Evolutionary conservation across 2,329 filamentous ascomycete species (phyloP).

Genomic region (Alternaria hordeiaustralica): DNA sequence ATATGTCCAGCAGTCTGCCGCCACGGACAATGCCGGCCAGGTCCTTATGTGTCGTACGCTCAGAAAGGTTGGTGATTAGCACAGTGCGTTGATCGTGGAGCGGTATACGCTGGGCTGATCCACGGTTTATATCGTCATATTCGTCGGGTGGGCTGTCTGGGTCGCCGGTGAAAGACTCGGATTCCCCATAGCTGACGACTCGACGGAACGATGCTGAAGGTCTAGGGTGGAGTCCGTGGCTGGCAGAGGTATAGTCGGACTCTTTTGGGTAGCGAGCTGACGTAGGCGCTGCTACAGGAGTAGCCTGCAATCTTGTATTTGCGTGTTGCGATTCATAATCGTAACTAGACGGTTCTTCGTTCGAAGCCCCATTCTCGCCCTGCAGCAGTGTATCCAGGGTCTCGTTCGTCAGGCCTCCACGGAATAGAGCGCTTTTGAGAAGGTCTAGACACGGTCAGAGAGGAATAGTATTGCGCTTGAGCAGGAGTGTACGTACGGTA

Average conservation of each 20-base stretch:
- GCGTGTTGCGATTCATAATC: conserved; percentile 23
- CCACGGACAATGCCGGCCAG: conserved; percentile 70
- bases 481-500: conserved; percentile 57
- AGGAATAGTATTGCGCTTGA: background rate
- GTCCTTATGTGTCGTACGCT: conserved; percentile 69
- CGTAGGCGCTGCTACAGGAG: conserved; percentile 14
- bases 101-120: conserved; percentile 21
- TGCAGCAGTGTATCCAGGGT: conserved; percentile 57
- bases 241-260: conserved; percentile 30
- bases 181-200: conserved; percentile 24
- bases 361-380: conserved; percentile 30
- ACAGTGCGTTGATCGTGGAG: conserved; percentile 63
- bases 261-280: conserved; percentile 11
- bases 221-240: conserved; percentile 21
- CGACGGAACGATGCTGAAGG: conserved; percentile 19
- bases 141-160: conserved; percentile 13
- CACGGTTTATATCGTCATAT: conserved; percentile 3
- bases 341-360: conserved; percentile 21
- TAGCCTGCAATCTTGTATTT: conserved; percentile 11
- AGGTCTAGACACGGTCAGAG: conserved; percentile 45
- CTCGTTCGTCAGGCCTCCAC: conserved; percentile 58
- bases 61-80: conserved; percentile 66
- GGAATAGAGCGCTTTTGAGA: conserved; percentile 56
- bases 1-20: conserved; percentile 73
- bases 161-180: conserved; percentile 23